Percentiles rank a stretch among this genome's conserved stretches.
Evolutionary conservation across 2,329 filamentous ascomycete species (phyloP).

Genomic region (Diplodia sapinea): DNA sequence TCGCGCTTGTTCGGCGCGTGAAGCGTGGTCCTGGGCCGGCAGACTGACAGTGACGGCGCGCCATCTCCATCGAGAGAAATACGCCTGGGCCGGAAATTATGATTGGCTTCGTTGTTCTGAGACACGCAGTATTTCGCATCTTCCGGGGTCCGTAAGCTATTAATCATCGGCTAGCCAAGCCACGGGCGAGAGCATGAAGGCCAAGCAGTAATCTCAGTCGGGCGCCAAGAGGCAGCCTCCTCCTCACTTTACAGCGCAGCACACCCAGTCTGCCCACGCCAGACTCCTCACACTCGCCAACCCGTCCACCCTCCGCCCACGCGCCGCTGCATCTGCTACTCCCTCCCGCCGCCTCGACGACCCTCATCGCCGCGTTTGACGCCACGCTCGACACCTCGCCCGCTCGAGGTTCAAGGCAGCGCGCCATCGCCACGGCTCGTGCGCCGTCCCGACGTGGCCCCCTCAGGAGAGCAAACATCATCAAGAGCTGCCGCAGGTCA

Average conservation of each 20-base stretch:
- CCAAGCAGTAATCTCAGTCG: constrained; percentile 29
- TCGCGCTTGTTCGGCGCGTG: constrained; percentile 8
- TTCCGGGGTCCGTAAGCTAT: constrained; percentile 24
- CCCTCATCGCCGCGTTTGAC: constrained; percentile 2
- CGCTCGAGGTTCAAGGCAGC: constrained; percentile 23
- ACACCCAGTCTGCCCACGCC: constrained; percentile 17
- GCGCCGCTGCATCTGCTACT: constrained; percentile 31
- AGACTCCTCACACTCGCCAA: constrained; percentile 23
- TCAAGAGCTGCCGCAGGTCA: constrained; percentile 26
- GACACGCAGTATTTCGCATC: constrained; percentile 27
- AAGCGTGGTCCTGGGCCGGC: constrained; percentile 1
- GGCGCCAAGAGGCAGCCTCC: constrained; percentile 29
- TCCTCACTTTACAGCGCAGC: constrained; percentile 28
- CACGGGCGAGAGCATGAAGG: constrained; percentile 26
- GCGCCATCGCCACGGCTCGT: constrained; percentile 32
- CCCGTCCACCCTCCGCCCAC: constrained; percentile 22
- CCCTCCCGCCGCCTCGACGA: constrained; percentile 9
- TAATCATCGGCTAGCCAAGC: constrained; percentile 31
- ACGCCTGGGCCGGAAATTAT: constrained; percentile 20
- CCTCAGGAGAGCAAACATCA: constrained; percentile 34
- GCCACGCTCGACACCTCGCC: constrained; percentile 13
- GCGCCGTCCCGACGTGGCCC: constrained; percentile 31
- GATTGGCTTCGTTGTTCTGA: constrained; percentile 25
- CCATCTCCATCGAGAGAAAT: constrained; percentile 22
- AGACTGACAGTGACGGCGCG: not conserved